Evolutionary conservation across 208 protist genomes (phyloP), one percentile per base, ranked within the genome.

Genomic region (Crithidia brevicula): DNA sequence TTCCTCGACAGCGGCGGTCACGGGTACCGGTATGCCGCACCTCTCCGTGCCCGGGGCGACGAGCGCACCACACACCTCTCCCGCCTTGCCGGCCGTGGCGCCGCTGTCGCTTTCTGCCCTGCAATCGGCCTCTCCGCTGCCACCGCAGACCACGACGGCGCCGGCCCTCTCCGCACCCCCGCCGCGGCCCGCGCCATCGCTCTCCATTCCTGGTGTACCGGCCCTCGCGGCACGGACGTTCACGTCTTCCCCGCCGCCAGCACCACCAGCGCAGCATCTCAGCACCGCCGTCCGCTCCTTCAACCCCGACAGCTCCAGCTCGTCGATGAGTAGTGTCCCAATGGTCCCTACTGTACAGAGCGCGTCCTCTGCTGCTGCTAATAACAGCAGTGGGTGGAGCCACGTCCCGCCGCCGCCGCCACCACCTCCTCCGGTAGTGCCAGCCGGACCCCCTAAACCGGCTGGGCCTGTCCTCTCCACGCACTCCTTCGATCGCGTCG

Each of bases 401-500:
- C 46, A 34, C 31, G 22, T 34, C 45, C 8, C 42, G 23, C 66
- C 72, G 45, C 49, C 59, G n/a, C 65, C 72, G 23, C 33, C 50
- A 7, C 28, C 52, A 18, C 52, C 28, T 5, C 18, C 71, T 2
- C 22, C 60, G 27, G 22, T 38, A 7, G 23, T 46, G 18, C 25
- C 18, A 30, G 42, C 46, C 10, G 16, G 46, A 20, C 38, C 57
- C 49, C 40, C 45, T 13, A 8, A 42, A 0, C n/a, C 20, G n/a
- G 28, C 47, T 20, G 46, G 59, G 25, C 33, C 47, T 8, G 7
- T 71, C 28, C 65, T 20, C 56, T 71, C 66, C 30, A 40, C 33
- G 8, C 20, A 57, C 47, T 59, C 74, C 15, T 47, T 71, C 59
- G 65, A 80, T 47, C 25, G 23, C 50, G 45, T 20, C 45, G 34